Evolutionary conservation across 2,329 filamentous ascomycete genomes (phyloP).

Genomic region (Monosporascus sp.): DNA sequence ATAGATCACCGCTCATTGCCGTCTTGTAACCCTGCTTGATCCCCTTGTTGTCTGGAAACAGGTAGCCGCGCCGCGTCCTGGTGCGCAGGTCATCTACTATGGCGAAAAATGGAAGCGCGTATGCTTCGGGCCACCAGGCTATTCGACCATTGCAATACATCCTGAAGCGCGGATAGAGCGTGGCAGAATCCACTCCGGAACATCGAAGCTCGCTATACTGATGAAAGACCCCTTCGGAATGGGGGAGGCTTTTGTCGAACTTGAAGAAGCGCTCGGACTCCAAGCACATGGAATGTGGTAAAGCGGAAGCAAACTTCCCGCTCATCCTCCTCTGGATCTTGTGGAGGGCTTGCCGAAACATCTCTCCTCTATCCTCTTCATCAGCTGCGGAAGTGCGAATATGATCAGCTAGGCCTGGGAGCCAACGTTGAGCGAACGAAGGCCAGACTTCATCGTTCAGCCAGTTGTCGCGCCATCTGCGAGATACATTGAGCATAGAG

Average conservation of each 20-base stretch:
- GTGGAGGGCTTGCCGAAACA: constrained; percentile 17
- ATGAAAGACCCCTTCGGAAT: constrained; percentile 23
- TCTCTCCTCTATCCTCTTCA: constrained; percentile 11
- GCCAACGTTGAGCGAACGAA: constrained; percentile 21
- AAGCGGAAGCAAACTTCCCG: constrained; percentile 20
- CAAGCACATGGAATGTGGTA: constrained; percentile 22
- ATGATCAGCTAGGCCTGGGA: constrained; percentile 19
- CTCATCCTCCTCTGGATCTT: constrained; percentile 14
- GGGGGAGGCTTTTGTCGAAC: constrained; percentile 18
- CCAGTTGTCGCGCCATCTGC: constrained; percentile 19
- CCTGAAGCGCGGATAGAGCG: constrained; percentile 21
- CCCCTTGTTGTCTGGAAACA: constrained; percentile 18
- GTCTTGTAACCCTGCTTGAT: constrained; percentile 22
- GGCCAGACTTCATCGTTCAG: constrained; percentile 26
- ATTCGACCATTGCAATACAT: constrained; percentile 24
- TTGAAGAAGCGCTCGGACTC: constrained; percentile 21
- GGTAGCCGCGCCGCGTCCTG: constrained; percentile 20
- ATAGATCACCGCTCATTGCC: constrained; percentile 23
- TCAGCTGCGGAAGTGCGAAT: constrained; percentile 12
- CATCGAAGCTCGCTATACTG: constrained; percentile 17
- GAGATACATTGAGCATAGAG: constrained; percentile 15
- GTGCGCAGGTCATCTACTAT: constrained; percentile 26
- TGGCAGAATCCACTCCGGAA: constrained; percentile 11
- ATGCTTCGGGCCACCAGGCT: constrained; percentile 28
- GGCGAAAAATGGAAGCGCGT: constrained; percentile 22